phyloP scores from a whole-genome alignment of 1,139 yeast species.

The Yamadazyma aaseri region DNA sequence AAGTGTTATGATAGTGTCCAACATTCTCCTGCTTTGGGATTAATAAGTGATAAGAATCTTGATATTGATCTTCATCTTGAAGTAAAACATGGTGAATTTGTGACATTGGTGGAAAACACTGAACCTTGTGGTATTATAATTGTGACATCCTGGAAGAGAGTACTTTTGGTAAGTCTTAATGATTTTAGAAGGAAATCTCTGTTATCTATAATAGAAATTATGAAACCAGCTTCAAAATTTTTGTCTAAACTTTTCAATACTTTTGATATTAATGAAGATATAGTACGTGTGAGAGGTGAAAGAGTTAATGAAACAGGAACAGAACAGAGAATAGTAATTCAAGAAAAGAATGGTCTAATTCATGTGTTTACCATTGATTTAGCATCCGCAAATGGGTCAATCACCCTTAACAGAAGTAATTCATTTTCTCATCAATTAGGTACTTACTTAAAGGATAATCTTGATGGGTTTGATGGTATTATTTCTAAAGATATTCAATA shows the following conservation, averaged over 20 bases:
- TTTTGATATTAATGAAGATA: slow-evolving; percentile 35
- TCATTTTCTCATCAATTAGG: slow-evolving; percentile 31
- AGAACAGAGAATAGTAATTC: slow-evolving; percentile 40
- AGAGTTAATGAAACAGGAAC: slow-evolving; percentile 47
- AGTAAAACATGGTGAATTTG: slow-evolving; percentile 47
- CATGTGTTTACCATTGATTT: slow-evolving; percentile 32
- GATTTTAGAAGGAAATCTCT: slow-evolving; percentile 68
- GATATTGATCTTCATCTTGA: slow-evolving; percentile 39
- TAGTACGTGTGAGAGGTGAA: slow-evolving; percentile 62
- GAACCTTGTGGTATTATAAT: slow-evolving; percentile 77
- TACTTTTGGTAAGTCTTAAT: slow-evolving; percentile 60
- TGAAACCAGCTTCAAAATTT: slow-evolving; percentile 24
- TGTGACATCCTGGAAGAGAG: slow-evolving; percentile 71
- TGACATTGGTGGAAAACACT: slow-evolving; percentile 57
- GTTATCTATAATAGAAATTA: slow-evolving; percentile 37
- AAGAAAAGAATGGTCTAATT: slow-evolving; percentile 46
- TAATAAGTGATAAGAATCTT: slow-evolving; percentile 44
- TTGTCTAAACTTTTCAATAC: slow-evolving; percentile 24
- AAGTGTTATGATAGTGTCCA: slow-evolving; percentile 68
- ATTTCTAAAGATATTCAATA: slow-evolving; percentile 34
- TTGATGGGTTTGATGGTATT: slow-evolving; percentile 43
- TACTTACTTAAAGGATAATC: slow-evolving; percentile 30
- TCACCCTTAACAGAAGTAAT: slow-evolving; percentile 26
- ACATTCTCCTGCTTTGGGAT: slow-evolving; percentile 66
- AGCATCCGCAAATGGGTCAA: slow-evolving; percentile 29